phyloP scores from a whole-genome alignment of 1,284 basidiomycete species.

The Pseudozyma sp. region DNA sequence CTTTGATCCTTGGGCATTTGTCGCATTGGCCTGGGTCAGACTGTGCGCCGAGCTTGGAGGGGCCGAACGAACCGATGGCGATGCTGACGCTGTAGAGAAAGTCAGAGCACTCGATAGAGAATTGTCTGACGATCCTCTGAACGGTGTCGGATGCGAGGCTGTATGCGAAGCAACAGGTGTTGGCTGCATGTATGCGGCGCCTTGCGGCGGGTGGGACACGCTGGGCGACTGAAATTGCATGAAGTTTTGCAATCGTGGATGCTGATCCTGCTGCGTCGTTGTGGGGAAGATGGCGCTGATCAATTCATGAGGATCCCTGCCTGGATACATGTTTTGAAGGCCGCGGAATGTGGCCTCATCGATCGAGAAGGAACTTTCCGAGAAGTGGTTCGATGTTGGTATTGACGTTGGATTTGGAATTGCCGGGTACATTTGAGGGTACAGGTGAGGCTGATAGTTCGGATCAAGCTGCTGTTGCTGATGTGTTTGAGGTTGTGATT shows the following conservation, averaged over 20 bases:
- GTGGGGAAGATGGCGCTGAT: slow-evolving; percentile 7
- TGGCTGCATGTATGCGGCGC: background rate
- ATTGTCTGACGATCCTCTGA: slow-evolving; percentile 11
- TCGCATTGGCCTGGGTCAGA: slow-evolving; percentile 1
- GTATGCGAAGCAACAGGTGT: background rate
- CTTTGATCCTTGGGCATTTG: background rate
- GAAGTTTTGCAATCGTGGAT: background rate
- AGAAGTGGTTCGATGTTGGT: slow-evolving; percentile 1
- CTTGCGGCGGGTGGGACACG: background rate
- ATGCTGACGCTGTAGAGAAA: slow-evolving; percentile 10
- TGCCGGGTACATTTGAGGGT: background rate
- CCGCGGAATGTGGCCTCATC: slow-evolving; percentile 10
- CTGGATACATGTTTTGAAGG: slow-evolving; percentile 10
- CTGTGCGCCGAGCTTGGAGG: background rate
- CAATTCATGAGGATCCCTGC: slow-evolving; percentile 10
- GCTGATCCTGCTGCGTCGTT: background rate
- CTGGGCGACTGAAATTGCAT: slow-evolving; percentile 6
- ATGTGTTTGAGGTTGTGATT: background rate
- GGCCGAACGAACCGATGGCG: background rate
- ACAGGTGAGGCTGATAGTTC: background rate
- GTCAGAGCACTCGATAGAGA: slow-evolving; percentile 26
- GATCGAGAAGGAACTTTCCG: slow-evolving; percentile 1
- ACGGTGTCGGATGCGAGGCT: background rate
- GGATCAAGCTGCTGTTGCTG: slow-evolving; percentile 5
- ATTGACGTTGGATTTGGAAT: background rate